phyloP scores from a whole-genome alignment of 2,329 filamentous ascomycete species.

The Pestalotiopsis fici region DNA sequence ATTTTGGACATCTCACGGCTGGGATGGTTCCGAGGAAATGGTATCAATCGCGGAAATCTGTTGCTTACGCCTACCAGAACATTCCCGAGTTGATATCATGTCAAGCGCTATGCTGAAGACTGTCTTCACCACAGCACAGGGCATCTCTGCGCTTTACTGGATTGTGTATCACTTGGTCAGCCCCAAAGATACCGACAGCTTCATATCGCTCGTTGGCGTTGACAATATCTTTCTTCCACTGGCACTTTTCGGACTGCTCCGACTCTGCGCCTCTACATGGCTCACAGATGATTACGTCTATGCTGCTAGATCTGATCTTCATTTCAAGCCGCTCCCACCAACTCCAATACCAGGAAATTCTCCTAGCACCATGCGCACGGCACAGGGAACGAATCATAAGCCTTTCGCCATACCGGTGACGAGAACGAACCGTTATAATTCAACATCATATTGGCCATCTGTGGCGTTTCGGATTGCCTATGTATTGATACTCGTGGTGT shows the following conservation, averaged over 20 bases:
- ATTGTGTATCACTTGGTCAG: neutral
- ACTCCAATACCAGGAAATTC: neutral
- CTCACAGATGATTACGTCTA: conserved; percentile 6
- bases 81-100: neutral
- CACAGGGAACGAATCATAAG: too few species aligned
- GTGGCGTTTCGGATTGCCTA: conserved; percentile 11
- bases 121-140: conserved; percentile 15
- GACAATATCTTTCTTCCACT: conserved; percentile 9
- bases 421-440: neutral
- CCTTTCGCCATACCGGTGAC: too few species aligned
- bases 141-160: neutral
- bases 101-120: conserved; percentile 11
- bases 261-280: neutral
- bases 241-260: conserved; percentile 1
- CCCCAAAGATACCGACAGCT: neutral
- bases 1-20: conserved; percentile 27
- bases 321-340: neutral
- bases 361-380: too few species aligned
- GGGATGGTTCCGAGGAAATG: conserved; percentile 28
- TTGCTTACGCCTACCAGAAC: conserved; percentile 6
- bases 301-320: neutral
- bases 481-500: conserved; percentile 9
- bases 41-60: conserved; percentile 9
- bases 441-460: conserved; percentile 13
- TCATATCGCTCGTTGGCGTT: neutral